Evolutionary conservation across 768 basidiomycete genomes (phyloP).

Genomic region (Serendipita indica): DNA sequence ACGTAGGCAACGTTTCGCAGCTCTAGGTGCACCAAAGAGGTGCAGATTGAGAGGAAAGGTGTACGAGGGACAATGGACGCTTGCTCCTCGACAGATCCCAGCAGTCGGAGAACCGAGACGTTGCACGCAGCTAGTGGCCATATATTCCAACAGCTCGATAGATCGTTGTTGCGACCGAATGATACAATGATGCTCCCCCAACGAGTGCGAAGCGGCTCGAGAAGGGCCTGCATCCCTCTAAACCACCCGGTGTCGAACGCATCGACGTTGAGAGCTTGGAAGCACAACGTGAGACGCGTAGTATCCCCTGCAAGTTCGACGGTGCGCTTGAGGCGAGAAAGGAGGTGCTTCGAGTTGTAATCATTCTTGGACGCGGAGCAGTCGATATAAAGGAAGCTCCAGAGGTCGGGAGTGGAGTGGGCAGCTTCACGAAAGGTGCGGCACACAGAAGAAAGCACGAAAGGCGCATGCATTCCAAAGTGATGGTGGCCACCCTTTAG

Average conservation of each 20-base stretch:
- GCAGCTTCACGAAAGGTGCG: background rate
- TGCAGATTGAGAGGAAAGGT: background rate
- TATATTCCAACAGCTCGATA: background rate
- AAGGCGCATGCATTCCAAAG: conserved; percentile 4
- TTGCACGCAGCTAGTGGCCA: background rate
- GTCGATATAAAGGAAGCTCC: background rate
- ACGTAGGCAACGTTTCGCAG: conserved; percentile 1
- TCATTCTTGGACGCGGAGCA: background rate
- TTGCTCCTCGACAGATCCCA: background rate
- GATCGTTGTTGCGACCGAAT: background rate
- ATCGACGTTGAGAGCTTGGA: background rate
- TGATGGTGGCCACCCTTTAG: background rate
- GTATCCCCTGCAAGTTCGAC: background rate
- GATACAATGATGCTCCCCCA: background rate
- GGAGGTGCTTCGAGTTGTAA: background rate
- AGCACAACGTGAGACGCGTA: background rate
- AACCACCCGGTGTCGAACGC: background rate
- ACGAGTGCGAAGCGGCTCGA: background rate
- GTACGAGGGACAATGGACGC: background rate
- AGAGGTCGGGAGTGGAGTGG: background rate
- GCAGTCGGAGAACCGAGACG: background rate
- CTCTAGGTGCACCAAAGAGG: background rate
- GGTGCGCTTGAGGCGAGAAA: background rate
- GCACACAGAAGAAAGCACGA: conserved; percentile 1
- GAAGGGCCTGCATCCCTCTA: background rate